Evolutionary conservation across 768 basidiomycete genomes (phyloP).

Genomic region (Kwoniella botswanensis): DNA sequence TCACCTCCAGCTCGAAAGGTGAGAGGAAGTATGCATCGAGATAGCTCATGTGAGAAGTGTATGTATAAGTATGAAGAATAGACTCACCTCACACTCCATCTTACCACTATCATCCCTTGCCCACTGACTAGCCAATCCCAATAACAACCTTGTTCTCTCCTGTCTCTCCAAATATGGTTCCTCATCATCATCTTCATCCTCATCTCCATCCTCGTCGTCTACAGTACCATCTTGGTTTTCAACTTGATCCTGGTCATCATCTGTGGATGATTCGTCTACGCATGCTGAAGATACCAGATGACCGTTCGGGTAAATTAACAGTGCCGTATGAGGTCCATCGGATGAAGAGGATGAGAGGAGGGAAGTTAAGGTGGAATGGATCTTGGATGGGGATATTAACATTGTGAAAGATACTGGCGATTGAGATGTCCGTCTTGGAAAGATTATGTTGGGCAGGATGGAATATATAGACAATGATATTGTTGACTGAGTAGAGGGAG

Average conservation of each 20-base stretch:
- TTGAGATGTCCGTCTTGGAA: background rate
- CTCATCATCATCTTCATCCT: conserved; percentile 44
- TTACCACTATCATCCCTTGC: conserved; percentile 36
- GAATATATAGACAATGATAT: too few relatives aligned
- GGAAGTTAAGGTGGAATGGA: conserved; percentile 24
- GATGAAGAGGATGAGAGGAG: conserved; percentile 6
- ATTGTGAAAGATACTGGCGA: conserved; percentile 10
- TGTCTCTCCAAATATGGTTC: conserved; percentile 47
- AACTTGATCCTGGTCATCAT: conserved; percentile 38
- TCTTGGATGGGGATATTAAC: conserved; percentile 33
- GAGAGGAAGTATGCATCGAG: background rate
- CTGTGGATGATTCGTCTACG: conserved; percentile 13
- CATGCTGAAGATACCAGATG: conserved; percentile 37
- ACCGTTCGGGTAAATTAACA: conserved; percentile 45
- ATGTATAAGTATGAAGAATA: background rate
- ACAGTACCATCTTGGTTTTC: conserved; percentile 22
- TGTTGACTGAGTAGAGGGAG: background rate
- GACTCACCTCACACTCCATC: conserved; percentile 52
- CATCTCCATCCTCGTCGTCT: conserved; percentile 11
- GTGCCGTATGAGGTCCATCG: conserved; percentile 40
- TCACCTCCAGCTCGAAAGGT: background rate
- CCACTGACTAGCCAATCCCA: conserved; percentile 51
- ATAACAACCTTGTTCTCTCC: conserved; percentile 43
- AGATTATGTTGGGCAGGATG: too few relatives aligned
- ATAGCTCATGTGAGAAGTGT: background rate